Evolutionary conservation across 306 rosid genomes (phyloP), one percentile per base, ranked within the genome.

Genomic region (Oxytropis ochrocephala): DNA sequence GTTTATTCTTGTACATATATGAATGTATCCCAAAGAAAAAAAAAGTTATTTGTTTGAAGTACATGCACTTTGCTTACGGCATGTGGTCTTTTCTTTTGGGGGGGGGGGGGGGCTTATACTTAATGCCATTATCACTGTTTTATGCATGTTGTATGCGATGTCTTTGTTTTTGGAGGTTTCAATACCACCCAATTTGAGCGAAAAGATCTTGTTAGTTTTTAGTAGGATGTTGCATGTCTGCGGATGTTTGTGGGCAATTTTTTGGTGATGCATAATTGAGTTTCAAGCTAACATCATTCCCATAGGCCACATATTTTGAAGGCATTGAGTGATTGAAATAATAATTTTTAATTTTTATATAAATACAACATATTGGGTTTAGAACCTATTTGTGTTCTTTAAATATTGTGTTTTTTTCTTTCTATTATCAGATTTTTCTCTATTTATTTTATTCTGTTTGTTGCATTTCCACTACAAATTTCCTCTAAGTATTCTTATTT

Each of bases 401-500:
- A 7, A n/a, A 27, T 64, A 5, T 55, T 35, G 29, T 67, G 6
- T n/a, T 46, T 64, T 38, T 69, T 50, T 44, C 48, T 33, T 11
- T 11, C 42, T 14, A 41, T 46, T 30, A 10, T 46, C 39, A 67
- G 39, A 19, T 21, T 72, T 56, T 33, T 73, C 18, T 11, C 30
- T 47, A 8, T 69, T 41, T 54, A 52, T 36, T 14, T 41, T 54
- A 52, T 36, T 14, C 42, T 49, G 43, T 75, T 24, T 70, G 33
- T 27, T 70, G 33, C 19, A 18, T 41, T 32, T 30, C 33, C 55
- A 35, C n/a, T 17, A 38, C 72, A 24, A 42, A 49, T 35, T 72
- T 11, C 59, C 71, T 69, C 61, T 11, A 48, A 76, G 9, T 68
- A 6, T 52, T 62, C 19, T 41, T 84, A 54, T 83, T 10, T 38